Conservation (phyloP, 2,329 filamentous ascomycete genomes). For the Aspergillus brunneoviolaceus region DNA sequence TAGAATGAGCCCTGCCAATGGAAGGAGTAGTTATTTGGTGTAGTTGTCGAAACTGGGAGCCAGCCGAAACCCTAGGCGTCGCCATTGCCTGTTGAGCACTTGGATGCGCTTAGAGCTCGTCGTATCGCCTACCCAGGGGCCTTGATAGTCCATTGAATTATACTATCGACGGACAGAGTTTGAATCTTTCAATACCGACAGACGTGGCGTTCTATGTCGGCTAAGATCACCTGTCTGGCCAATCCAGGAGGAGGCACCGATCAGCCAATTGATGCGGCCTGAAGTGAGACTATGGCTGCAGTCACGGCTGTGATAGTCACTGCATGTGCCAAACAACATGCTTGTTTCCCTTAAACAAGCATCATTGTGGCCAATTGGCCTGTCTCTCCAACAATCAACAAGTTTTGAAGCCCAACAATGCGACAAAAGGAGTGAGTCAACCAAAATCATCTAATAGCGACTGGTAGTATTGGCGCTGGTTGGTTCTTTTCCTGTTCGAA, state of each 20-base stretch:
- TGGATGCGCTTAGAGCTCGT: neutral
- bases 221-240: neutral
- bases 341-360: neutral
- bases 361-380: neutral
- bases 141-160: neutral
- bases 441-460: neutral
- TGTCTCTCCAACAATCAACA: neutral
- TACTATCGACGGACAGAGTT: neutral
- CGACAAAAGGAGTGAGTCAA: neutral
- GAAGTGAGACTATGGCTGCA: slow-evolving; percentile 3
- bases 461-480: neutral
- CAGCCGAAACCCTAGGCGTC: neutral
- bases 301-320: neutral
- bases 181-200: neutral
- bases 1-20: neutral
- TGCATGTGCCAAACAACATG: neutral
- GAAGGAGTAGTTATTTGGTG: neutral
- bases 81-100: neutral
- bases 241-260: slow-evolving; percentile 2
- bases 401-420: neutral
- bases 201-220: neutral
- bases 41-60: neutral
- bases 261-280: slow-evolving; percentile 1
- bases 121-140: neutral
- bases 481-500: neutral